Conservation (phyloP, 1,284 basidiomycete species). For the Puccinia coronata region DNA sequence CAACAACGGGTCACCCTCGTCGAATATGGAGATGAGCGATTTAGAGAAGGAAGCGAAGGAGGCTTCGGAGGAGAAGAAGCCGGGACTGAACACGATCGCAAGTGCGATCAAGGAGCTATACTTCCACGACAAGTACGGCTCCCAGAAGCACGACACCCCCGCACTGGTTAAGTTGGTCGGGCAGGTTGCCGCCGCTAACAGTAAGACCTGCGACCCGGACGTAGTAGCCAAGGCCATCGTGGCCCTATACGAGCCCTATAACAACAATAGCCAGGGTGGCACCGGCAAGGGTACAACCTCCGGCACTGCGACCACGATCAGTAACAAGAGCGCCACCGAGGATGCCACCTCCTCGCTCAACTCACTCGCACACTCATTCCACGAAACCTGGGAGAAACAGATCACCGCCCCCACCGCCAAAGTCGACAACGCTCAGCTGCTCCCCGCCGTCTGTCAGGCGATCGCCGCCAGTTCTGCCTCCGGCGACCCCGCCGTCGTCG, state of each 20-base stretch:
- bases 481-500: not conserved
- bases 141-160: not conserved
- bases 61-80: slow-evolving; percentile 21
- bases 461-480: not conserved
- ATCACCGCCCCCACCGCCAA: not conserved
- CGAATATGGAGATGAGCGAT: slow-evolving; percentile 5
- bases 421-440: not conserved
- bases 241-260: slow-evolving; percentile 28
- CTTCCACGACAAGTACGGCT: slow-evolving; percentile 19
- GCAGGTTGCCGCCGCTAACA: slow-evolving; percentile 8
- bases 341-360: not conserved
- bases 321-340: too few relatives aligned
- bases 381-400: slow-evolving; percentile 21
- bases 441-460: not conserved
- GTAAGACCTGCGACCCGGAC: slow-evolving; percentile 17
- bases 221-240: slow-evolving; percentile 23
- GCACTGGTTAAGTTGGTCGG: slow-evolving; percentile 28
- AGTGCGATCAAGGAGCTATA: slow-evolving; percentile 26
- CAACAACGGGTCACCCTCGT: too few relatives aligned
- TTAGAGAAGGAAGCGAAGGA: slow-evolving; percentile 23
- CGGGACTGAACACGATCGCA: slow-evolving; percentile 19
- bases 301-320: too few relatives aligned
- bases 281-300: too few relatives aligned
- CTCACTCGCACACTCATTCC: not conserved
- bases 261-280: not conserved